Evolutionary conservation across 176 grass and related monocot genomes (phyloP).

Genomic region (Cocos nucifera): DNA sequence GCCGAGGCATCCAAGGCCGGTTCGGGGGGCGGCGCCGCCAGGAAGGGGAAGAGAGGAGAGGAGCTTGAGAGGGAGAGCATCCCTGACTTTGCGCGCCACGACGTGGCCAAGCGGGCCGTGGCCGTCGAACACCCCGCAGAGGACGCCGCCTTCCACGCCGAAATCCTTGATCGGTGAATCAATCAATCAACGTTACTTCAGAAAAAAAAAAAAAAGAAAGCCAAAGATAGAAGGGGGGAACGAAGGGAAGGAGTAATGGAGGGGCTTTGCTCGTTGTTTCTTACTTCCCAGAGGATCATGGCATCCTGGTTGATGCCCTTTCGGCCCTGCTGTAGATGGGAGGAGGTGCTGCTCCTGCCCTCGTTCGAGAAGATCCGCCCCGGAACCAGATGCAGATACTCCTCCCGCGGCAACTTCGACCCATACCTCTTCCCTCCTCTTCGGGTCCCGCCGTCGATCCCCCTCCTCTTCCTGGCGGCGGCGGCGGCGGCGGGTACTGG

Average conservation of each 20-base stretch:
- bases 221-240: background rate
- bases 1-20: background rate
- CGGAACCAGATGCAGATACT: conserved; percentile 53
- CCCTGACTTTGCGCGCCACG: conserved; percentile 75
- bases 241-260: background rate
- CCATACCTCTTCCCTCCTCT: background rate
- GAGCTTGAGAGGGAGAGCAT: conserved; percentile 70
- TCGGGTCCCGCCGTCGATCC: background rate
- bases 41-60: conserved; percentile 41
- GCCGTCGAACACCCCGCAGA: conserved; percentile 96
- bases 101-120: conserved; percentile 87
- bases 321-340: conserved; percentile 79
- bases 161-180: conserved; percentile 34
- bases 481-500: too few species aligned
- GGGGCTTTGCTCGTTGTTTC: background rate
- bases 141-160: conserved; percentile 48
- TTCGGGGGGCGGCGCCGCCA: conserved; percentile 12
- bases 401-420: conserved; percentile 37
- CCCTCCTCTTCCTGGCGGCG: background rate
- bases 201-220: background rate
- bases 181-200: background rate
- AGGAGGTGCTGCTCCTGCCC: conserved; percentile 45
- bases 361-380: conserved; percentile 98
- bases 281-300: conserved; percentile 99
- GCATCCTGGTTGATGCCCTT: conserved; percentile 99